Percentiles rank a stretch among this genome's conserved stretches.
phyloP scores from a whole-genome alignment of 805 yeast species.

The Kazachstania viticola region DNA sequence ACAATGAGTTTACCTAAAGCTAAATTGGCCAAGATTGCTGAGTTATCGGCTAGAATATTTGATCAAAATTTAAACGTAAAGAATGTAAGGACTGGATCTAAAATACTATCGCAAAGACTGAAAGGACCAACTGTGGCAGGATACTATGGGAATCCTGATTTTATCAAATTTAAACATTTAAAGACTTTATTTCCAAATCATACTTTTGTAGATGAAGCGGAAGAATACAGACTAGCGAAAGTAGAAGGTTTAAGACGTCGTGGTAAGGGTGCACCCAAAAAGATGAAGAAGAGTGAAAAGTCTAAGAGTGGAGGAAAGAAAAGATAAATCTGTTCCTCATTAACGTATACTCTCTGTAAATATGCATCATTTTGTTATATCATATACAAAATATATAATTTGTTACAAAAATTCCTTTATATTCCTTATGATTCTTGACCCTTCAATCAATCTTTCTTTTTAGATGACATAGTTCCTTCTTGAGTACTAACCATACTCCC shows the following conservation, averaged over 20 bases:
- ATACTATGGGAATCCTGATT: constrained; percentile 66
- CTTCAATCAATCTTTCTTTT: no score
- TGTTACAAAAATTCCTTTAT: no score
- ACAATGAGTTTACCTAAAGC: constrained; percentile 30
- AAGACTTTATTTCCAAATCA: constrained; percentile 38
- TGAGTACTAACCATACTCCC: no score
- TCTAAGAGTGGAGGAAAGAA: no score
- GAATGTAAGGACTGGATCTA: constrained; percentile 57
- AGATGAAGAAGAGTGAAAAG: no score
- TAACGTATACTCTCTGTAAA: no score
- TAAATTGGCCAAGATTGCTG: constrained; percentile 45
- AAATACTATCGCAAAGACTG: constrained; percentile 53
- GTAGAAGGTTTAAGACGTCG: constrained; percentile 62
- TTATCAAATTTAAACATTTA: constrained; percentile 52
- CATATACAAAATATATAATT: no score
- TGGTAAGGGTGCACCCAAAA: constrained; percentile 83
- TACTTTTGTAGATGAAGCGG: constrained; percentile 53
- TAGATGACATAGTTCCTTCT: no score
- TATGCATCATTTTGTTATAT: no score
- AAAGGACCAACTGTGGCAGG: constrained; percentile 59
- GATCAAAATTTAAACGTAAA: constrained; percentile 62
- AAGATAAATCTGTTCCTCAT: no score
- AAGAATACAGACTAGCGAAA: constrained; percentile 55
- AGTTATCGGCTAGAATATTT: constrained; percentile 54
- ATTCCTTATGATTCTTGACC: no score